Percentiles rank a stretch among this genome's conserved stretches.
phyloP scores from a whole-genome alignment of 148 eudicot genomes.

The Chenopodium quinoa region DNA sequence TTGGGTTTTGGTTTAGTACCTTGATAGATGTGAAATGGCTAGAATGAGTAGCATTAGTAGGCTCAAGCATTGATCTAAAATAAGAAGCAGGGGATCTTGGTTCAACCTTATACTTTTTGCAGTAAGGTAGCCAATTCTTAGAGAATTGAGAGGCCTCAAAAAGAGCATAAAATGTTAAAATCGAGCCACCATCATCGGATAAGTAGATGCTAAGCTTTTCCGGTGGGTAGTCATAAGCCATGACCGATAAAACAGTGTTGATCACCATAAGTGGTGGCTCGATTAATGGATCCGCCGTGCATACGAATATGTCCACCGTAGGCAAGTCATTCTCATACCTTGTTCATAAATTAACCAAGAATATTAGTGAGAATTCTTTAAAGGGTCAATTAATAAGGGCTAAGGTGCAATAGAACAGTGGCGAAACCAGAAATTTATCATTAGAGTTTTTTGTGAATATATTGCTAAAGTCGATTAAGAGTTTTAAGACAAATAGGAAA shows the following conservation, averaged over 20 bases:
- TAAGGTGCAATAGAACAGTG: too few relatives aligned
- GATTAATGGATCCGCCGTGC: constrained; percentile 61
- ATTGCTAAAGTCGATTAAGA: too few relatives aligned
- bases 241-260: constrained; percentile 66
- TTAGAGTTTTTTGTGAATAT: too few relatives aligned
- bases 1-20: constrained; percentile 30
- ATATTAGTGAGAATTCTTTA: neutral
- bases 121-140: constrained; percentile 70
- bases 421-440: too few relatives aligned
- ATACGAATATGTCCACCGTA: constrained; percentile 60
- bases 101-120: constrained; percentile 53
- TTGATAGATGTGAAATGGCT: constrained; percentile 39
- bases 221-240: constrained; percentile 67
- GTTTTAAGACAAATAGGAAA: too few relatives aligned
- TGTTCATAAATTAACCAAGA: neutral
- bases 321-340: constrained; percentile 56
- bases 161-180: constrained; percentile 71
- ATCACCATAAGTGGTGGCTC: constrained; percentile 74
- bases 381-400: too few relatives aligned
- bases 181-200: constrained; percentile 82
- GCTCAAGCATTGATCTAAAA: constrained; percentile 33
- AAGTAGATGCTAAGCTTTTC: constrained; percentile 61
- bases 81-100: constrained; percentile 74
- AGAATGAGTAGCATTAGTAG: constrained; percentile 21
- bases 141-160: constrained; percentile 59